Evolutionary conservation across 768 basidiomycete species (phyloP), one percentile per base, ranked within the genome.

Genomic region (Crepidotus variabilis): DNA sequence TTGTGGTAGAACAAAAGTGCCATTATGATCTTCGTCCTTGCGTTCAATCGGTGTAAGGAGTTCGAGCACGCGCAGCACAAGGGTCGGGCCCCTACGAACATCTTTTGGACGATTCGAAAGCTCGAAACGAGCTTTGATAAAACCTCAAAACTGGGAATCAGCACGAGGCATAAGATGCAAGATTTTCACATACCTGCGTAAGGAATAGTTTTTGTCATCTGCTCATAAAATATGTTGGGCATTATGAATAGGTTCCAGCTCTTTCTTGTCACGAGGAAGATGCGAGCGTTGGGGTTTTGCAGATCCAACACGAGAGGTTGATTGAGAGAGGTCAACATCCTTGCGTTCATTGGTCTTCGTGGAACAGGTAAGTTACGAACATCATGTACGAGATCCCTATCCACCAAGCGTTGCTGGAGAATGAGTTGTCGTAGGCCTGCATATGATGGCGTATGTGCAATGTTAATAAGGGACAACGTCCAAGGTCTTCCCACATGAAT

Each of bases 51-150:
- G 54, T n/a, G 47, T 36, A 24, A 49, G 54, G 18, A 55, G 43
- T 34, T 55, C 54, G 20, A 55, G 48, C 28, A 55, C 43, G n/a
- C 54, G 47, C 7, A 55, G 47, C 36, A 55, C 33, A 13, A 55
- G 20, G 5, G 48, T 48, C 35, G 54, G 54, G 4, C 54, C 35
- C 1, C 8, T 32, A 21, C 49, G 7, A 22, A 8, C 6, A 49
- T 49, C 47, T 23, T 50, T 49, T 13, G 0, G 9, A 21, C 6
- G 14, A 8, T 32, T 43, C 28, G 54, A 55, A 9, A 55, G 24
- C 47, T 55, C 54, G n/a, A 55, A 43, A 3, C 48, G 47, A 28
- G 13, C 54, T 24, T 50, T 55, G 4, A 14, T 28, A 6, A 55
- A 21, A 13, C 54, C 54, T 55, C n/a, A n/a, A 6, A 5, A 35